Base-by-base conservation (phyloP, 75 land plant genomes). In the Chamaecyparis obtusa region DNA sequence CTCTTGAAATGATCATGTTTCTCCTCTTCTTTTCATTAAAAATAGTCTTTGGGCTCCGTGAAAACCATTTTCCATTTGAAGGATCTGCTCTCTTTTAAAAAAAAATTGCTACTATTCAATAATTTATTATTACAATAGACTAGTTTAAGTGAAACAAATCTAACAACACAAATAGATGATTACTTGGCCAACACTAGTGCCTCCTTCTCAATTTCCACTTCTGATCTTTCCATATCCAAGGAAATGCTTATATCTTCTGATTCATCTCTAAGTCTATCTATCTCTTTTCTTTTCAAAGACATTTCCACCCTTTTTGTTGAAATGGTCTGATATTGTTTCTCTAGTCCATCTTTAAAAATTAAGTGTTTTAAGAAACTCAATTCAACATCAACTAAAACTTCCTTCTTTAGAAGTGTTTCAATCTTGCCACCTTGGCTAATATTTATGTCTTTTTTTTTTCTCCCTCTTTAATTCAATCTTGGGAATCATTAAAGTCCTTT, bases 111-210 rank as follows among this genome's bases (percentile, higher is more conserved):
- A n/a, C n/a, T n/a, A n/a, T n/a, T n/a, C n/a, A n/a, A n/a, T n/a
- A n/a, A n/a, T 30, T n/a, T 49, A 80, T 13, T 80, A 24, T 3
- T 80, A 24, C 19, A 80, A 80, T 27, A 39, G 39, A 80, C 44
- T 10, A 43, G 35, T 33, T 54, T 17, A 35, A 84, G 3, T 27
- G 30, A n/a, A 21, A 55, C 16, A 13, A 48, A 43, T 51, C 32
- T 35, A 84, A 35, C 60, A 84, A 17, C 30, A 44, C 48, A 24
- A 44, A 24, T 27, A 17, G 49, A 41, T 80, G 4, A 44, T 46
- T 89, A 97, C 99, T 99, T 95, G 87, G 97, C 99, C 93, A 98
- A 91, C n/a, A 91, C 84, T 84, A 98, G 89, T 14, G 99, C 99
- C 86, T 93, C 94, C 84, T 93, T 88, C 89, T 98, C 99, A 84